Conservation (phyloP, 768 basidiomycete species). For the Trametes cubensis region DNA sequence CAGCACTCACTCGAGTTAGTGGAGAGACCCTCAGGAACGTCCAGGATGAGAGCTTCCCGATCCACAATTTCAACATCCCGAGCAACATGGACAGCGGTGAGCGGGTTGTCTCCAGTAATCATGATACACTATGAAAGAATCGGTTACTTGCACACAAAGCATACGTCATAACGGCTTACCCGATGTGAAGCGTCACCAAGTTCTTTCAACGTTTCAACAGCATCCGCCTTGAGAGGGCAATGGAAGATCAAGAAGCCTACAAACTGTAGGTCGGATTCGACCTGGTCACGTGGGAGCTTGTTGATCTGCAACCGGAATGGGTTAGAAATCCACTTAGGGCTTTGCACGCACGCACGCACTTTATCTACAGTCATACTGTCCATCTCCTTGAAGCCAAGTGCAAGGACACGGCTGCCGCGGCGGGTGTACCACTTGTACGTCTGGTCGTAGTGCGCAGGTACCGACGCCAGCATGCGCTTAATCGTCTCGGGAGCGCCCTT, state of each 20-base stretch:
- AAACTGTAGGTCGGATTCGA: constrained; percentile 79
- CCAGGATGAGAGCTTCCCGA: constrained; percentile 90
- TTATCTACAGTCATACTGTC: constrained; percentile 69
- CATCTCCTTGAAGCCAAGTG: constrained; percentile 86
- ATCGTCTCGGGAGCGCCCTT: constrained; percentile 99
- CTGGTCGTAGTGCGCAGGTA: constrained; percentile 86
- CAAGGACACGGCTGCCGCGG: constrained; percentile 90
- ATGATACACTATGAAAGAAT: constrained; percentile 76
- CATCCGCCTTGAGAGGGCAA: constrained; percentile 94
- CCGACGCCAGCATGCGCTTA: constrained; percentile 73
- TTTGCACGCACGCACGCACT: constrained; percentile 44
- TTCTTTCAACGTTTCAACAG: constrained; percentile 89
- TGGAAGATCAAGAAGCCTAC: constrained; percentile 99
- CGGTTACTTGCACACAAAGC: constrained; percentile 8
- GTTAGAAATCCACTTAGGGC: background rate
- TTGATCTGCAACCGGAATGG: constrained; percentile 65
- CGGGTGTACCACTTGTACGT: constrained; percentile 95
- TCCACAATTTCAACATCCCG: constrained; percentile 97
- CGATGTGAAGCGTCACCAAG: constrained; percentile 94
- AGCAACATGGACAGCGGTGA: constrained; percentile 96
- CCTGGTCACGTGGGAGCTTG: constrained; percentile 77
- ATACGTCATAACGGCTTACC: constrained; percentile 53
- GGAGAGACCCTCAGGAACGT: constrained; percentile 73
- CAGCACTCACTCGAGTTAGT: constrained; percentile 59
- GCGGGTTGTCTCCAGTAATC: constrained; percentile 99